Evolutionary conservation across 148 eudicot species (phyloP).

Genomic region (Gaultheria prostrata): DNA sequence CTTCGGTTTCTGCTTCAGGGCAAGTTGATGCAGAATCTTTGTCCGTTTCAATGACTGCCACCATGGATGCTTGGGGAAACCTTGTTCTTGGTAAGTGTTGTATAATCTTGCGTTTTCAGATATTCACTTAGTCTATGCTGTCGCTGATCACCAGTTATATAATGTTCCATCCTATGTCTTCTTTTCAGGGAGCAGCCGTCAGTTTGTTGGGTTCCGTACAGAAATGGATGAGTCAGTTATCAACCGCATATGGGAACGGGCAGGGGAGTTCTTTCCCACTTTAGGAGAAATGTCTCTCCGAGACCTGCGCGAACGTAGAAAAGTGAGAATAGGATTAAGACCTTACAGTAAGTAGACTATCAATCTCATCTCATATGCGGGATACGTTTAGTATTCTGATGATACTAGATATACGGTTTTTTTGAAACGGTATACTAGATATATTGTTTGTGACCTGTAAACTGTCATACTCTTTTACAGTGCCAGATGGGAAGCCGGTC

Average conservation of each 20-base stretch:
- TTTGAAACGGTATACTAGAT: no score
- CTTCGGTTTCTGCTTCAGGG: constrained; percentile 35
- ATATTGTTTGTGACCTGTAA: neutral
- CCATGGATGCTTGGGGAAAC: constrained; percentile 69
- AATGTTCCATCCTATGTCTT: constrained; percentile 15
- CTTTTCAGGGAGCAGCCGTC: constrained; percentile 86
- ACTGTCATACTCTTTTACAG: constrained; percentile 31
- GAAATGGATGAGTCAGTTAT: constrained; percentile 54
- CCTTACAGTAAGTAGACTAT: constrained; percentile 77
- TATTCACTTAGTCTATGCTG: neutral
- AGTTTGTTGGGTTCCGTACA: constrained; percentile 76
- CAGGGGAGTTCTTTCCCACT: constrained; percentile 70
- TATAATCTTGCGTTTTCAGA: neutral
- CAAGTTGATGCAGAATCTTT: constrained; percentile 35
- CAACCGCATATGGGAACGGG: constrained; percentile 70
- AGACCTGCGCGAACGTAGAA: constrained; percentile 39
- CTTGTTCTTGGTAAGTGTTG: constrained; percentile 68
- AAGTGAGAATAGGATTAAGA: constrained; percentile 83
- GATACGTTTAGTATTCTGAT: neutral
- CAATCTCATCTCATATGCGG: neutral
- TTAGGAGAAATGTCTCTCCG: constrained; percentile 48
- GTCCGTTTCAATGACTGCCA: constrained; percentile 91
- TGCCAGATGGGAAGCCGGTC: constrained; percentile 91
- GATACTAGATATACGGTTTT: neutral
- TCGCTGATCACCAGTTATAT: neutral